These are phyloP conservation scores for Gossypium raimondii DNA, from an alignment of 345 rosid species.

Conservation along the genomic window DNA sequence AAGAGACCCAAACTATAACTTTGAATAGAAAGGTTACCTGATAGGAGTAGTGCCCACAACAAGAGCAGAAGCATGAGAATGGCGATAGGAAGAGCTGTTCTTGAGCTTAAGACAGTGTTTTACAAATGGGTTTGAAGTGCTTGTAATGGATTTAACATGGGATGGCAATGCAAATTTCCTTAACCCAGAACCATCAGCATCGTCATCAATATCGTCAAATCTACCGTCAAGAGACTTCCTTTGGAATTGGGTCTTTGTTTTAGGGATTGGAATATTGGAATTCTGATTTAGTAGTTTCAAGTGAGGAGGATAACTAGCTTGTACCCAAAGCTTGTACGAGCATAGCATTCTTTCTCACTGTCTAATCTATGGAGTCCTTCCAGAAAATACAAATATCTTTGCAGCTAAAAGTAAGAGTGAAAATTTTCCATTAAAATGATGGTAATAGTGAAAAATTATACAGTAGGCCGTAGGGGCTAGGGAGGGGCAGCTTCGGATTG, in stretches of 20 bases:
- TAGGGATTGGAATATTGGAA: constrained; percentile 17
- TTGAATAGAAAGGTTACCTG: constrained; percentile 35
- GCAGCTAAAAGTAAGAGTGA: background rate
- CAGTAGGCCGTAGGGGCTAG: no score
- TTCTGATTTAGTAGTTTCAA: constrained; percentile 20
- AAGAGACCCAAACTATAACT: background rate
- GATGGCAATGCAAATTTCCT: constrained; percentile 34
- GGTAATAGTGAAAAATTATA: background rate
- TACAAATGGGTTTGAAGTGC: constrained; percentile 78
- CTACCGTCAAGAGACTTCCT: constrained; percentile 12
- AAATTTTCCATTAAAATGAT: background rate
- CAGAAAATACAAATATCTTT: background rate
- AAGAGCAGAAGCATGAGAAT: constrained; percentile 65
- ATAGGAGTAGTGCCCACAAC: constrained; percentile 80
- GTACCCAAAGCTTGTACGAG: constrained; percentile 24
- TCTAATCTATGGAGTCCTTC: background rate
- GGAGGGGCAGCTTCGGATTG: no score
- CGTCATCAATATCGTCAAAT: background rate
- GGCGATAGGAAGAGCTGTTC: constrained; percentile 77
- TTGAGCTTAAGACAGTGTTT: constrained; percentile 89
- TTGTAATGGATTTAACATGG: constrained; percentile 49
- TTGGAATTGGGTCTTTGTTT: constrained; percentile 21
- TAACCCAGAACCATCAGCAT: constrained; percentile 9
- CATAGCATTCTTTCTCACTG: constrained; percentile 26
- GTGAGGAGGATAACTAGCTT: constrained; percentile 19